Evolutionary conservation across 768 basidiomycete species (phyloP).

Genomic region (Pleurotus pulmonarius): DNA sequence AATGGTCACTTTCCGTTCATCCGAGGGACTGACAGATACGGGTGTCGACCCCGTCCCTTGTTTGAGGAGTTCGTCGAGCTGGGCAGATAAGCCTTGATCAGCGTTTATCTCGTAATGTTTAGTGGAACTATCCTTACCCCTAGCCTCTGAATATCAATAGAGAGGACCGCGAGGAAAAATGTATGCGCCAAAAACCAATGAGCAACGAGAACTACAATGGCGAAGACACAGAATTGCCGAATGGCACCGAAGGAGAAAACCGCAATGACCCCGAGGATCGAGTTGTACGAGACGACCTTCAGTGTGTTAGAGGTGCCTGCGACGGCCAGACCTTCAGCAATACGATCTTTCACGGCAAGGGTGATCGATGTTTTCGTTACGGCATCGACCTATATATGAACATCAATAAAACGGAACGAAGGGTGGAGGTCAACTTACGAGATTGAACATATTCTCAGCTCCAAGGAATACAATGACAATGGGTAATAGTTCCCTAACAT

Average conservation of each 20-base stretch:
- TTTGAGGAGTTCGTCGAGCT: constrained; percentile 84
- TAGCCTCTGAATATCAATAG: constrained; percentile 92
- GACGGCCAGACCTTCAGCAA: constrained; percentile 84
- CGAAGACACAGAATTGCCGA: constrained; percentile 90
- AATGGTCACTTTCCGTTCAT: constrained; percentile 27
- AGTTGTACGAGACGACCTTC: constrained; percentile 86
- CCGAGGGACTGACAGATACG: constrained; percentile 22
- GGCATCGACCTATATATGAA: constrained; percentile 63
- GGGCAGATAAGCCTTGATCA: constrained; percentile 8
- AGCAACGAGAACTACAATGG: constrained; percentile 89
- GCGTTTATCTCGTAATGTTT: neutral
- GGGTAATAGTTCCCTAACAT: constrained; percentile 76
- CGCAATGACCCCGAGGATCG: constrained; percentile 73
- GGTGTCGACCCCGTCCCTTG: constrained; percentile 63
- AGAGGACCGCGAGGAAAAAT: constrained; percentile 91
- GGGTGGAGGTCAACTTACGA: constrained; percentile 47
- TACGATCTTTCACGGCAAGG: constrained; percentile 85
- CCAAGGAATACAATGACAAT: constrained; percentile 95
- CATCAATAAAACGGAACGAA: neutral
- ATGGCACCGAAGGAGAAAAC: constrained; percentile 76
- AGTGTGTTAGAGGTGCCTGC: constrained; percentile 91
- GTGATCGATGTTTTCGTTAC: constrained; percentile 84
- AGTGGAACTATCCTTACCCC: constrained; percentile 47
- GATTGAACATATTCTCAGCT: constrained; percentile 95
- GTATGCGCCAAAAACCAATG: constrained; percentile 98